Evolutionary conservation across 2,329 filamentous ascomycete genomes (phyloP), one percentile per base, ranked within the genome.

Genomic region (Ascochyta pisi): DNA sequence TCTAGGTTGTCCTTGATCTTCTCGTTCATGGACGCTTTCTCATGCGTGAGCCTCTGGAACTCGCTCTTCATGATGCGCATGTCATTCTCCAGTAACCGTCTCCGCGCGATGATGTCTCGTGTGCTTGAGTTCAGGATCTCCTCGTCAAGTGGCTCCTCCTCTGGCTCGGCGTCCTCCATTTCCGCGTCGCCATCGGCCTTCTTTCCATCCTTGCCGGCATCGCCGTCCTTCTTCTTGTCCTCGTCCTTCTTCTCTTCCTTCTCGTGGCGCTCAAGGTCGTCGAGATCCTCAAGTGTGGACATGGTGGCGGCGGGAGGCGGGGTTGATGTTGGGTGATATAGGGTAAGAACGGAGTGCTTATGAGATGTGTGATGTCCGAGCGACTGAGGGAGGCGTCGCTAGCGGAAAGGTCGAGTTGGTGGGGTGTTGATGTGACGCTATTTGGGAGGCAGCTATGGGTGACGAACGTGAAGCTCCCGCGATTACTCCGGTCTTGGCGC

Each of bases 1-100:
- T 99, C 96, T 71, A 91, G 81, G 73, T 99, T 99, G 76, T 99
- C 95, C 84, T 97, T 98, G 78, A 99, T 98, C 83, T 97, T 98
- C 78, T 98, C 94, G 55, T 88, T 88, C 95, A 99, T 99, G 44
- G 91, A 89, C 45, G 89, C 87, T 81, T 96, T 96, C 81, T 99
- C 95, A 72, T 99, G 95, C 70, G 89, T 90, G 80, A 99, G 83
- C 68, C 95, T 89, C 75, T 96, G 93, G 70, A 87, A 92, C 79
- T 99, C 95, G 83, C 92, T 96, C 84, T 90, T 94, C 92, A 99
- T 98, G 79, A 99, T 98, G 71, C 95, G 86, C 71, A 95, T 90
- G 79, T 99, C 95, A 78, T 99, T 99, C 79, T 99, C 95, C 64
- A 99, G 83, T 73, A 99, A 84, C 73, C 93, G 89, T 82, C 89